Evolutionary conservation across 805 yeast species (phyloP).

Genomic region (Metschnikowia lochheadii): DNA sequence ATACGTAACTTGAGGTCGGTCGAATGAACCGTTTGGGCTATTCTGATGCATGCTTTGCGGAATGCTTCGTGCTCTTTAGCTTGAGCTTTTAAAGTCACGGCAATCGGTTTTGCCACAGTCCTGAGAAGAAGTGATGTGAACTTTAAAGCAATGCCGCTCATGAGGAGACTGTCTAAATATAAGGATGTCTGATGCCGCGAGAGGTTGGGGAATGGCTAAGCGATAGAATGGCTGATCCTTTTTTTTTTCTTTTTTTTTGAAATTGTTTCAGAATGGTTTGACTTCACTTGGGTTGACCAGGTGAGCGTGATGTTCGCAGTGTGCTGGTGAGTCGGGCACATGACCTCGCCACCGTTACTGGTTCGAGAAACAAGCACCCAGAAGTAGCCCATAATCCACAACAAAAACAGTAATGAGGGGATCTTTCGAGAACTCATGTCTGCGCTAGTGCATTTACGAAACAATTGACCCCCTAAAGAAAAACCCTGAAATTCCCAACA

Average conservation of each 20-base stretch:
- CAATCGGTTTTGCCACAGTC: constrained; percentile 77
- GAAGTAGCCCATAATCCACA: background rate
- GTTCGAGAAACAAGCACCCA: background rate
- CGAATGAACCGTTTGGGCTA: constrained; percentile 70
- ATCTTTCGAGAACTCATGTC: background rate
- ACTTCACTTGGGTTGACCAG: background rate
- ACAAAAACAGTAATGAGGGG: background rate
- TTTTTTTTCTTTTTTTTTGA: too few relatives aligned
- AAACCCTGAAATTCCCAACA: background rate
- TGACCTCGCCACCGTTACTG: constrained; percentile 2
- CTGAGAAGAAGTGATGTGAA: constrained; percentile 66
- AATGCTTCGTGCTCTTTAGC: constrained; percentile 71
- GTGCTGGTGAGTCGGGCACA: background rate
- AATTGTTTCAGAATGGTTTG: background rate
- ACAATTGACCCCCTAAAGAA: background rate
- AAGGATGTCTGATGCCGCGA: background rate
- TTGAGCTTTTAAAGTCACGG: constrained; percentile 63
- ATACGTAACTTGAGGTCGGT: constrained; percentile 61
- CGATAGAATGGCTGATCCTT: background rate
- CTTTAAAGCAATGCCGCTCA: constrained; percentile 78
- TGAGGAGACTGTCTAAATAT: constrained; percentile 16
- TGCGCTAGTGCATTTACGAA: background rate
- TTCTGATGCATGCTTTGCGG: constrained; percentile 54
- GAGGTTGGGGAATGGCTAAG: background rate
- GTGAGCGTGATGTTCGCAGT: constrained; percentile 1